Conservation (phyloP, 139 green algal genomes). For the Chlamydomonas applanata region DNA sequence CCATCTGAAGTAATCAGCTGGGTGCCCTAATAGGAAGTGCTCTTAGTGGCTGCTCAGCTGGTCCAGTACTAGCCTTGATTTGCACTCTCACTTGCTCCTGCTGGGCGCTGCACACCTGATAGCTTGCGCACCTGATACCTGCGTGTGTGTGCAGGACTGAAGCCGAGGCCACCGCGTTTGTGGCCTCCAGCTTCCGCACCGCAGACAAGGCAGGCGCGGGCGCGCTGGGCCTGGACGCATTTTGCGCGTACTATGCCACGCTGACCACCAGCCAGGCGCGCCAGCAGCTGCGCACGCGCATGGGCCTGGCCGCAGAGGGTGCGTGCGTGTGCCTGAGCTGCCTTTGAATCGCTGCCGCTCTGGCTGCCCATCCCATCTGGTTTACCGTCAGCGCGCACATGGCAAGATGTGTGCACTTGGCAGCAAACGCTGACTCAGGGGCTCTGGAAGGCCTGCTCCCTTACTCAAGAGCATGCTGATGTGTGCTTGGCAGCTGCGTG, state of each 20-base stretch:
- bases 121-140: too few species aligned
- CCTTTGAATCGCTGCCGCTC: not conserved
- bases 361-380: not conserved
- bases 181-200: slow-evolving; percentile 33
- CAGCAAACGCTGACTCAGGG: too few species aligned
- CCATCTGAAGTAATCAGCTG: too few species aligned
- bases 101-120: not conserved
- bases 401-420: not conserved
- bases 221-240: slow-evolving; percentile 36
- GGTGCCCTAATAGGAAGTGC: too few species aligned
- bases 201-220: slow-evolving; percentile 40
- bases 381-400: not conserved
- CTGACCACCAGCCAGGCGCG: slow-evolving; percentile 33
- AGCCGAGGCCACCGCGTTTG: slow-evolving; percentile 26
- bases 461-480: too few species aligned
- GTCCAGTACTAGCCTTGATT: too few species aligned
- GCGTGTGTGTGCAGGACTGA: not conserved
- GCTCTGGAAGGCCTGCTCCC: too few species aligned
- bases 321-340: not conserved
- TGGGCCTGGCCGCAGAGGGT: slow-evolving; percentile 52
- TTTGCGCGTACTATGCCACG: slow-evolving; percentile 38
- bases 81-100: not conserved
- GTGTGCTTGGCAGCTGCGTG: too few species aligned
- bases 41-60: too few species aligned
- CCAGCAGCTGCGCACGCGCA: slow-evolving; percentile 36